Evolutionary conservation across 2,329 filamentous ascomycete species (phyloP).

Genomic region (Bertia moriformis): DNA sequence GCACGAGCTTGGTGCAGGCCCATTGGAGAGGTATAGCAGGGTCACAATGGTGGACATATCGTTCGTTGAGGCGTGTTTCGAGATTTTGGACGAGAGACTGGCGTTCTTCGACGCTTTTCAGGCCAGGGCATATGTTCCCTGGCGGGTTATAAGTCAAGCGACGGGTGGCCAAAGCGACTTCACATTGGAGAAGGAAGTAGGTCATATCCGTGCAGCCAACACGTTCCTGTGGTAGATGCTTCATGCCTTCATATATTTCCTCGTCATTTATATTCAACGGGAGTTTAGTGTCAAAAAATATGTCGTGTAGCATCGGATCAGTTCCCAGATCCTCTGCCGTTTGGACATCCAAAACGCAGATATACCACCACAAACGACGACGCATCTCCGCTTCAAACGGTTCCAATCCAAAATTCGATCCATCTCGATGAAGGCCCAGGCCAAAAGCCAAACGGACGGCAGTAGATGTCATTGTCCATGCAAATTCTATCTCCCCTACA

Average conservation of each 20-base stretch:
- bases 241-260: background rate
- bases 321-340: background rate
- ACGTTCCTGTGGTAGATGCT: background rate
- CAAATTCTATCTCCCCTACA: background rate
- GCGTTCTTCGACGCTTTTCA: too few species aligned
- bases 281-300: background rate
- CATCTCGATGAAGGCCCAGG: background rate
- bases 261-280: background rate
- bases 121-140: too few species aligned
- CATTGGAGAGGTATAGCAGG: too few species aligned
- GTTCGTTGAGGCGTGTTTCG: too few species aligned
- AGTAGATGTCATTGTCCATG: background rate
- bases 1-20: too few species aligned
- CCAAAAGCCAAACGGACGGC: background rate
- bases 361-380: background rate
- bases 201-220: background rate
- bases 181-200: too few species aligned
- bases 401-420: background rate
- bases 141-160: too few species aligned
- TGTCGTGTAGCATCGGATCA: background rate
- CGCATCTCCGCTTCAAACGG: background rate
- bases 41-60: too few species aligned
- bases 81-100: too few species aligned
- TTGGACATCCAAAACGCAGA: background rate
- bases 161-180: too few species aligned